Base-by-base conservation (phyloP, 352 stramenopile genomes). In the Phytopythium ostracodes region DNA sequence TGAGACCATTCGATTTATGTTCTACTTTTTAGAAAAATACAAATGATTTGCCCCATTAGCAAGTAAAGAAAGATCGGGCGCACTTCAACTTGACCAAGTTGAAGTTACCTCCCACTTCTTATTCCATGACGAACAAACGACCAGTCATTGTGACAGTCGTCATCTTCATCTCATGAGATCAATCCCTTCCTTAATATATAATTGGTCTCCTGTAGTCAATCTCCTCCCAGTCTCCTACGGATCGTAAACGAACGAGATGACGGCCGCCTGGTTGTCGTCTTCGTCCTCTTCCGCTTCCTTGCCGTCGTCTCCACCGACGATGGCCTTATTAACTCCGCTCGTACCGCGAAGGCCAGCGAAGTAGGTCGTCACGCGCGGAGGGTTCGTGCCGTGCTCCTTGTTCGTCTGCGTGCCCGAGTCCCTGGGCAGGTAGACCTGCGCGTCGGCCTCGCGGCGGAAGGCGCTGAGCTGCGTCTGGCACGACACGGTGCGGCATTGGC, bases 391-490 rank as follows among this genome's bases (percentile, higher is more conserved):
- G 31, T 65, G 67, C 25, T 85, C 74, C 35, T 89, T 82, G 60
- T 65, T 79, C 4, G 92, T 98, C 68, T 98, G 92, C n/a, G 80
- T 96, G 20, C 65, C 50, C 51, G 76, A 73, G 10, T 89, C 73
- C 0, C 62, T 50, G 2, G 81, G 78, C 36, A 94, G 40, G 64
- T 92, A 97, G 14, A 96, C 87, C 63, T 98, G 94, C 18, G 89
- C 93, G 40, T 97, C 80, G 36, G 78, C 78, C 58, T 97, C 88
- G 18, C 79, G 77, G 52, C 88, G 76, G 75, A 97, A 98, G 70
- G 93, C 82, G 59, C 88, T 97, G 31, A 92, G 66, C 18, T 81
- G 73, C 20, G 94, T 98, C 72, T 98, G 94, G 56, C 83, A 83
- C 15, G 82, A 89, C 38, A 84, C 86, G 2, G 92, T 98, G 17